phyloP scores from a whole-genome alignment of 305 asterid species.

The Caryopteris hybrid region DNA sequence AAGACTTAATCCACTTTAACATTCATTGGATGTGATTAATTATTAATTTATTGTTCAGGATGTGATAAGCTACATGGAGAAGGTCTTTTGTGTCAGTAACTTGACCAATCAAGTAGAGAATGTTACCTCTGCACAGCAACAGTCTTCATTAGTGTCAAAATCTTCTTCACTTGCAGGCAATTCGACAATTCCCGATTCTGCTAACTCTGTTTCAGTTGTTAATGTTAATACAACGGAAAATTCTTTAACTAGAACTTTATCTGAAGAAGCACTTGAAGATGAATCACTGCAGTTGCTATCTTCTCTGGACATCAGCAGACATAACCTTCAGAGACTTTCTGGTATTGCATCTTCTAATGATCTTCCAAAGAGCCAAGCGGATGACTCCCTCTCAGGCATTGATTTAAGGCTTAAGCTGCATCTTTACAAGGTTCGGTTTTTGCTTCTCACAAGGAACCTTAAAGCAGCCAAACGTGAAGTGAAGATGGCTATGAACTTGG shows the following conservation, averaged over 20 bases:
- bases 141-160: slow-evolving; percentile 39
- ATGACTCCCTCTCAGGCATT: slow-evolving; percentile 48
- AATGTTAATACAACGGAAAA: slow-evolving; percentile 42
- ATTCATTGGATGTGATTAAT: slow-evolving; percentile 5
- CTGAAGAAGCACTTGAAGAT: slow-evolving; percentile 85
- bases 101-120: slow-evolving; percentile 54
- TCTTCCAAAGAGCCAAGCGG: slow-evolving; percentile 51
- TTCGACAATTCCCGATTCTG: slow-evolving; percentile 40
- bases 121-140: slow-evolving; percentile 51
- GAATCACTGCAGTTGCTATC: slow-evolving; percentile 67
- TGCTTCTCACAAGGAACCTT: slow-evolving; percentile 75
- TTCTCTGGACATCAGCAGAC: slow-evolving; percentile 53
- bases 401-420: slow-evolving; percentile 79
- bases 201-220: slow-evolving; percentile 50
- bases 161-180: slow-evolving; percentile 46
- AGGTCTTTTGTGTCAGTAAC: slow-evolving; percentile 64
- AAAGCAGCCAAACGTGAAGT: slow-evolving; percentile 95
- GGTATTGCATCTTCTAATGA: slow-evolving; percentile 52
- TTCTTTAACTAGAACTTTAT: slow-evolving; percentile 60
- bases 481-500: slow-evolving; percentile 88
- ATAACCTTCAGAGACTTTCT: slow-evolving; percentile 49
- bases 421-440: slow-evolving; percentile 78
- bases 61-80: slow-evolving; percentile 87
- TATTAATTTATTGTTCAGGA: slow-evolving; percentile 51
- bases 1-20: not conserved